Evolutionary conservation across 2,329 filamentous ascomycete genomes (phyloP).

Genomic region (Talaromyces pinophilus): DNA sequence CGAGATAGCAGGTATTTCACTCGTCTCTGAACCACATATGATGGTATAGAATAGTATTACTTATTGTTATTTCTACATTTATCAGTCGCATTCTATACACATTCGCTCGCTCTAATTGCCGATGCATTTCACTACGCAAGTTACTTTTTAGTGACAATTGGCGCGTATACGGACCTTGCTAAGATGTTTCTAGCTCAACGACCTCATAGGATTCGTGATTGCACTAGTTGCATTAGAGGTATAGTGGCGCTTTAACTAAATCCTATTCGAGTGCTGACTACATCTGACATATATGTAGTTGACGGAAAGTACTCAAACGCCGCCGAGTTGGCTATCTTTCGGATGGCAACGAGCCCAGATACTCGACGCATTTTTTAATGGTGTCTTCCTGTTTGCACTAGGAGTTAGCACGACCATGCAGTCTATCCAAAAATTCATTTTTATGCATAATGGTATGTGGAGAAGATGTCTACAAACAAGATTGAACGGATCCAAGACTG

Average conservation of each 20-base stretch:
- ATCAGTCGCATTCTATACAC: slow-evolving; percentile 67
- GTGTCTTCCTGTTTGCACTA: slow-evolving; percentile 70
- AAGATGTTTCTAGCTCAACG: slow-evolving; percentile 59
- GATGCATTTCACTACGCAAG: slow-evolving; percentile 77
- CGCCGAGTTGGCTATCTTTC: slow-evolving; percentile 59
- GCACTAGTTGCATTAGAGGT: slow-evolving; percentile 66
- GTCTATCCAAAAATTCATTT: slow-evolving; percentile 61
- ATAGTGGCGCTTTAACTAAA: slow-evolving; percentile 25
- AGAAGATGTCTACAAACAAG: neutral
- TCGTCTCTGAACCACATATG: neutral
- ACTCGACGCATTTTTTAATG: slow-evolving; percentile 78
- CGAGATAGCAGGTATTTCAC: slow-evolving; percentile 45
- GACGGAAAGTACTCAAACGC: slow-evolving; percentile 53
- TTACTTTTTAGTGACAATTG: slow-evolving; percentile 20
- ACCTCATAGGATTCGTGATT: slow-evolving; percentile 68
- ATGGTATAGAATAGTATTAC: neutral
- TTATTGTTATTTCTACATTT: neutral
- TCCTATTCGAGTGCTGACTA: neutral
- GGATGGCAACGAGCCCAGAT: slow-evolving; percentile 76
- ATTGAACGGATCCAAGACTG: neutral
- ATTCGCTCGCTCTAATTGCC: slow-evolving; percentile 70
- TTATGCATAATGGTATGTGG: slow-evolving; percentile 1
- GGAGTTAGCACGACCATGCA: slow-evolving; percentile 73
- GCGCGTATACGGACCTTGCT: slow-evolving; percentile 4
- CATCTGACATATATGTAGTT: slow-evolving; percentile 47